phyloP scores from a whole-genome alignment of 257 asterid species.

The Fraxinus quadrangulata region DNA sequence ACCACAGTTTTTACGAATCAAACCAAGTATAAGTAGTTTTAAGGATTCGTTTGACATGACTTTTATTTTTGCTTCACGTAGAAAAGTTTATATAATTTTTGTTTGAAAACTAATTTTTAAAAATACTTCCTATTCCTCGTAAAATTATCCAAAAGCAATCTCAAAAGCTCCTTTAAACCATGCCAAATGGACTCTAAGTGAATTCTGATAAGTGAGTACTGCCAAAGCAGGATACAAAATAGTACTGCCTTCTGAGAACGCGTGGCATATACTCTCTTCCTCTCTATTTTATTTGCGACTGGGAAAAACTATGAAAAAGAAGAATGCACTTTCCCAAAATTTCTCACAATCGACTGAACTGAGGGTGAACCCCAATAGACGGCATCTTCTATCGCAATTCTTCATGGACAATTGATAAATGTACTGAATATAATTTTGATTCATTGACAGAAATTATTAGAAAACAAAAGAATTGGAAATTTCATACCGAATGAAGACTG shows the following conservation, averaged over 20 bases:
- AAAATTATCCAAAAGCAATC: too few relatives aligned
- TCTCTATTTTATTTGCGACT: neutral
- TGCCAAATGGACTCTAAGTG: too few relatives aligned
- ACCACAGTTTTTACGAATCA: too few relatives aligned
- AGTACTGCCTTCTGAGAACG: neutral
- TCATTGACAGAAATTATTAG: neutral
- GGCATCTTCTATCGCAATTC: neutral
- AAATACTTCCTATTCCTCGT: too few relatives aligned
- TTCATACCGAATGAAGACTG: conserved; percentile 53
- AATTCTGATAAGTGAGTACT: too few relatives aligned
- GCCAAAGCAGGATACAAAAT: too few relatives aligned
- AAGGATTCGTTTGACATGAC: too few relatives aligned
- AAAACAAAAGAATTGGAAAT: neutral
- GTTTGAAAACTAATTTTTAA: too few relatives aligned
- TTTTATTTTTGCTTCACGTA: too few relatives aligned
- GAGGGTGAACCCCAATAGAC: neutral
- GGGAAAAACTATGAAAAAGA: neutral
- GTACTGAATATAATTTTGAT: neutral
- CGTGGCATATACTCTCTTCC: neutral
- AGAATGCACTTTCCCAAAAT: conserved; percentile 29
- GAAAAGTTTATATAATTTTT: too few relatives aligned
- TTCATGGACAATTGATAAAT: neutral
- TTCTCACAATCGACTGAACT: neutral
- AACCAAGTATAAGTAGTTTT: too few relatives aligned
- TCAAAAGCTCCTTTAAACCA: too few relatives aligned